Base-by-base conservation (phyloP, 2,329 filamentous ascomycete genomes). In the Ceratocystis cacaofunesta region DNA sequence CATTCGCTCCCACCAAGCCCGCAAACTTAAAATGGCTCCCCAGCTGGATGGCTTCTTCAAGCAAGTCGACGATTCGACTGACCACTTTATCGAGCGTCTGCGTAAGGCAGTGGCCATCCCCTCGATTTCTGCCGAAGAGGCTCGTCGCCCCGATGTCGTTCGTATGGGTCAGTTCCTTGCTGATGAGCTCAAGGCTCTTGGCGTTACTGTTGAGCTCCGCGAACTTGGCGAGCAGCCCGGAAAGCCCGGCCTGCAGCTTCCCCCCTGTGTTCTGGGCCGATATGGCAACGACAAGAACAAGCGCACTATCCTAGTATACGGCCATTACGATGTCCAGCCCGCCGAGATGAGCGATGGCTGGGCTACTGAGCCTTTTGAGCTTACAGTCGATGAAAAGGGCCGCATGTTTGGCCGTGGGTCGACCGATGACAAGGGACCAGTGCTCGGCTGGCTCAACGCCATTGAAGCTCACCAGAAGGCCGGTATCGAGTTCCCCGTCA, bases 321-420 rank as follows among this genome's bases (percentile, higher is more conserved):
- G 94, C 61, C 94, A 99, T 80, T 99, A 99, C 79, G 94, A 99
- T 75, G 94, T 99, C 44, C 94, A 99, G 78, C 94, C 94, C 30
- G 94, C 94, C 43, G 83, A 92, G 73, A 89, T 89, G 79, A 89
- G 88, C 70, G 94, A 99, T 72, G 94, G 94, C 69, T 99, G 94
- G 94, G 86, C 87, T 64, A 96, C 92, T 2, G 89, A 97, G 75
- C 94, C 94, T 5, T 99, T 97, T 76, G 85, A 89, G 68, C 82
- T 99, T 69, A 88, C 83, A 32, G 83, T 97, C 67, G 92, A 95
- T 73, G 86, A 91, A 69, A 89, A 96, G 77, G 92, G 86, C 69
- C 87, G 92, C 73, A 99, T 99, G 94, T 96, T 88, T 72, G 94
- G 94, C 68, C 89, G 94, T 73, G 94, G 94, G 69, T 88, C 89